Evolutionary conservation across 2,329 filamentous ascomycete species (phyloP).

Genomic region (Leptographium wingfieldii): DNA sequence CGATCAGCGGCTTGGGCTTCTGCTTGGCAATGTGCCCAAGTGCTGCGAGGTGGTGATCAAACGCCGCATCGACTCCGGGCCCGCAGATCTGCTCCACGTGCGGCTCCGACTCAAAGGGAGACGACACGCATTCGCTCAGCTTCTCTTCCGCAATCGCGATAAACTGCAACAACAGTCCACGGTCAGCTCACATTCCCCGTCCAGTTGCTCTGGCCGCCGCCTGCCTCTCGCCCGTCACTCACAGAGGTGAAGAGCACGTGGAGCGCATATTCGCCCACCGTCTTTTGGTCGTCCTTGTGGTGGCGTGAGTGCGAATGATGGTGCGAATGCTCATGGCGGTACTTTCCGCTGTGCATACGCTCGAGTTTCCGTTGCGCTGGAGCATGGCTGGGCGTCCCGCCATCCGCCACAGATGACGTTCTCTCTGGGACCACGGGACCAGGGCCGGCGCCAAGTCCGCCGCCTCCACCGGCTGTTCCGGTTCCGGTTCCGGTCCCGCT

Average conservation of each 20-base stretch:
- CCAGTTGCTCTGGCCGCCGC: neutral
- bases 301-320: slow-evolving; percentile 65
- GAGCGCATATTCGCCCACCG: slow-evolving; percentile 93
- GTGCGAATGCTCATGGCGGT: slow-evolving; percentile 58
- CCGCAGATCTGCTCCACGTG: slow-evolving; percentile 85
- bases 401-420: slow-evolving; percentile 33
- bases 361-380: slow-evolving; percentile 41
- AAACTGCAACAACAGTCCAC: slow-evolving; percentile 38
- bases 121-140: slow-evolving; percentile 74
- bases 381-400: slow-evolving; percentile 22
- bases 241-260: slow-evolving; percentile 92
- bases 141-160: slow-evolving; percentile 95
- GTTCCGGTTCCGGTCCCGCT: neutral
- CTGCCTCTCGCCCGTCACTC: slow-evolving; percentile 19
- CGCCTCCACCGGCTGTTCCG: neutral
- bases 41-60: slow-evolving; percentile 88
- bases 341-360: slow-evolving; percentile 50
- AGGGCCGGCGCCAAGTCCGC: neutral
- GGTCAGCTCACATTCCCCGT: neutral
- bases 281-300: slow-evolving; percentile 67
- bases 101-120: slow-evolving; percentile 67
- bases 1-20: slow-evolving; percentile 89
- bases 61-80: slow-evolving; percentile 71
- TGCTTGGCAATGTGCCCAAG: slow-evolving; percentile 88
- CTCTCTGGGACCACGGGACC: slow-evolving; percentile 27